A percentile compares a stretch with the other conserved stretches of the same genome.
Evolutionary conservation across 202 grass and related monocot species (phyloP).

Genomic region (Setaria viridis): DNA sequence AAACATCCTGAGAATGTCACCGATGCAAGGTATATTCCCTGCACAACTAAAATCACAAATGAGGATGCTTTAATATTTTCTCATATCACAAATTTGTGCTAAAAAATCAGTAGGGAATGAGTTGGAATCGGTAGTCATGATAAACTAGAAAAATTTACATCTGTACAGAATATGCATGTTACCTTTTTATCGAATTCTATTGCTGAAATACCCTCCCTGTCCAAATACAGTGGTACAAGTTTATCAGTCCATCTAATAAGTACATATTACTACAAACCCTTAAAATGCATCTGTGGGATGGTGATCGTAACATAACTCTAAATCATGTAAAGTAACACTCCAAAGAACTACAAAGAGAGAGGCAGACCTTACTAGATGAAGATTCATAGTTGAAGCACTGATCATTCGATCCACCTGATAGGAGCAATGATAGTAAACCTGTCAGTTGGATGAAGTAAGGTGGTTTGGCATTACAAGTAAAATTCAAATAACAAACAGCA

Average conservation of each 20-base stretch:
- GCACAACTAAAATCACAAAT: conserved; percentile 39
- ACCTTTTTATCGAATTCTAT: conserved; percentile 96
- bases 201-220: conserved; percentile 74
- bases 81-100: conserved; percentile 11
- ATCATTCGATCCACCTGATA: conserved; percentile 54
- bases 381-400: conserved; percentile 51
- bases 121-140: not conserved
- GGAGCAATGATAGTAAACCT: conserved; percentile 10
- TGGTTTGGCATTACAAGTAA: not conserved
- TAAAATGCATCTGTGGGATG: conserved; percentile 16
- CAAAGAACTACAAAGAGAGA: conserved; percentile 29
- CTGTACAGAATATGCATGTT: conserved; percentile 18
- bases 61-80: conserved; percentile 37
- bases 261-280: not conserved
- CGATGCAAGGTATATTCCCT: conserved; percentile 97
- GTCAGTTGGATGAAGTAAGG: conserved; percentile 34
- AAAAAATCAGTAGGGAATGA: conserved; percentile 3
- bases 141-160: conserved; percentile 32
- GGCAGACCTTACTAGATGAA: conserved; percentile 41
- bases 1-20: conserved; percentile 91
- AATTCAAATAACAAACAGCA: conserved; percentile 29
- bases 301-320: not conserved
- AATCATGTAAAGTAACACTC: conserved; percentile 23
- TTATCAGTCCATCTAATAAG: conserved; percentile 33
- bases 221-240: conserved; percentile 40